Conservation (phyloP, 1,284 basidiomycete species). For the Singerocomus inundabilis region DNA sequence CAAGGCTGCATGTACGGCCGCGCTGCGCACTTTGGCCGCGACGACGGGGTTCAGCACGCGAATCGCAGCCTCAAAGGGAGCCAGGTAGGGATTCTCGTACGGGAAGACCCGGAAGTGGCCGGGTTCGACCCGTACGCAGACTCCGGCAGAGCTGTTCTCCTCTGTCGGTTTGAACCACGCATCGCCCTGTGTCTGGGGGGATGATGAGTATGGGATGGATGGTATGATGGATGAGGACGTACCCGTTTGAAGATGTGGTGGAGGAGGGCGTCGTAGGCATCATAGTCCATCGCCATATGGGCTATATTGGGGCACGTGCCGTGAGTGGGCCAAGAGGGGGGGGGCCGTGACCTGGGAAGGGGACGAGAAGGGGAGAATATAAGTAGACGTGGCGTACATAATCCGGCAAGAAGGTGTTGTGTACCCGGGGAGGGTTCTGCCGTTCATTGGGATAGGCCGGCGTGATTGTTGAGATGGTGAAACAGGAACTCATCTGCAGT, state of each 20-base stretch:
- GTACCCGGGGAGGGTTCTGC: too few relatives aligned
- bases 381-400: too few relatives aligned
- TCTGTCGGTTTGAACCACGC: constrained; percentile 58
- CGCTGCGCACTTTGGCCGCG: constrained; percentile 77
- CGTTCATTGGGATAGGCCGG: too few relatives aligned
- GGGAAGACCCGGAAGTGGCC: constrained; percentile 70
- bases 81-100: constrained; percentile 64
- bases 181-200: constrained; percentile 59
- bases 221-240: too few relatives aligned
- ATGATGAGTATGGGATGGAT: too few relatives aligned
- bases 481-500: too few relatives aligned
- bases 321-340: too few relatives aligned
- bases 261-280: constrained; percentile 37
- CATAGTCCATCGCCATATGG: constrained; percentile 42
- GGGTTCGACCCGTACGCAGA: constrained; percentile 61
- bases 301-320: too few relatives aligned
- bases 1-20: constrained; percentile 76
- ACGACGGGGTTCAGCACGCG: constrained; percentile 77
- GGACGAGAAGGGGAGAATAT: too few relatives aligned
- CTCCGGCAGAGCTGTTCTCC: constrained; percentile 53
- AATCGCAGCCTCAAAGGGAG: constrained; percentile 72
- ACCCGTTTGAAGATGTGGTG: constrained; percentile 40
- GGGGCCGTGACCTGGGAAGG: too few relatives aligned
- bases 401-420: too few relatives aligned
- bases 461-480: too few relatives aligned